Evolutionary conservation across 306 rosid species (phyloP).

Genomic region (Cotoneaster glaucophyllus): DNA sequence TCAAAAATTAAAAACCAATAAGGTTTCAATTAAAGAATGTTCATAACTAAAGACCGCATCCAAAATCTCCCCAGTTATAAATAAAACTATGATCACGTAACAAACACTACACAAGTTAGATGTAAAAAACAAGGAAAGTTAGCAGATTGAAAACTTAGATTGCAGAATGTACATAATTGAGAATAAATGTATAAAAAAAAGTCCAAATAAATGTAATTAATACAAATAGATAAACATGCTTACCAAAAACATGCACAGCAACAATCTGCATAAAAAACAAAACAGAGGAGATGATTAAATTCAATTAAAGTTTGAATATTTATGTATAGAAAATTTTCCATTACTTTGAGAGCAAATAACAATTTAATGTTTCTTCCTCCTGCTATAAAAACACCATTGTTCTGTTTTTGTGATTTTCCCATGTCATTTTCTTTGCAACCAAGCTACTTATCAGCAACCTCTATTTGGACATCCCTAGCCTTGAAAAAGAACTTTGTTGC

Average conservation of each 20-base stretch:
- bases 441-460: neutral
- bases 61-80: slow-evolving; percentile 42
- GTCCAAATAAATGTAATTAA: neutral
- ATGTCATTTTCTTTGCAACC: neutral
- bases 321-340: neutral
- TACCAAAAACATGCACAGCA: slow-evolving; percentile 60
- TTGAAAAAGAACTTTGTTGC: neutral
- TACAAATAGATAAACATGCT: neutral
- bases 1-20: too few relatives aligned
- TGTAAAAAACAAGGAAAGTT: neutral
- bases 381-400: too few relatives aligned
- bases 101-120: neutral
- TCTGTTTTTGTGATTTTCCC: neutral
- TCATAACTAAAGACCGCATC: too few relatives aligned
- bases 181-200: neutral
- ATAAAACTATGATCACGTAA: slow-evolving; percentile 35
- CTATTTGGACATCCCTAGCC: neutral
- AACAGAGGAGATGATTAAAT: neutral
- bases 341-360: too few relatives aligned
- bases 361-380: too few relatives aligned
- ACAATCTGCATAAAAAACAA: slow-evolving; percentile 37
- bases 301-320: neutral
- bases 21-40: too few relatives aligned
- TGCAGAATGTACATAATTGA: neutral
- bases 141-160: neutral